A percentile compares a stretch with the other conserved stretches of the same genome.
Conservation (phyloP, 1,284 basidiomycete genomes). For the Leucoagaricus sp. region DNA sequence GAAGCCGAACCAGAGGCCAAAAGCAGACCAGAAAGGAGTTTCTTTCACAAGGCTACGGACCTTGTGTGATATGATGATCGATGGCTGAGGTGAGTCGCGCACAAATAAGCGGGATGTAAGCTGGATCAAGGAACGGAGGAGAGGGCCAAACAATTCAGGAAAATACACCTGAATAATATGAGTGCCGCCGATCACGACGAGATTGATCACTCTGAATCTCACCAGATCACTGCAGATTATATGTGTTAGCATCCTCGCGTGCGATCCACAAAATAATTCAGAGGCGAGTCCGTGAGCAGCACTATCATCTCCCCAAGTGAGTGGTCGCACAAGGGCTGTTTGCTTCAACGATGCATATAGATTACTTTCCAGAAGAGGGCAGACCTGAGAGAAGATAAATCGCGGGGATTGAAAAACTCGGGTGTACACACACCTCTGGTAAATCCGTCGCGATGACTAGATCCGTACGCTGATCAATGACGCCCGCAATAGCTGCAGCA, state of each 20-base stretch:
- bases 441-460: slow-evolving; percentile 69
- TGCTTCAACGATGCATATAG: slow-evolving; percentile 31
- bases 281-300: slow-evolving; percentile 33
- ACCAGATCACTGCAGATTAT: slow-evolving; percentile 78
- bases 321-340: slow-evolving; percentile 42
- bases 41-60: slow-evolving; percentile 79
- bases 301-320: slow-evolving; percentile 64
- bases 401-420: not conserved
- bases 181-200: not conserved
- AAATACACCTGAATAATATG: slow-evolving; percentile 65
- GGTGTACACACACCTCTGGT: slow-evolving; percentile 43
- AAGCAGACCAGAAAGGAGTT: slow-evolving; percentile 77
- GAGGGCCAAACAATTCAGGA: slow-evolving; percentile 67
- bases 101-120: slow-evolving; percentile 57
- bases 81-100: slow-evolving; percentile 10
- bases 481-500: slow-evolving; percentile 46
- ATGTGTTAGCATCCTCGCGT: slow-evolving; percentile 46
- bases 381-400: slow-evolving; percentile 44
- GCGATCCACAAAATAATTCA: slow-evolving; percentile 34
- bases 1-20: slow-evolving; percentile 82
- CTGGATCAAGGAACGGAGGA: slow-evolving; percentile 67
- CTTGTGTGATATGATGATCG: slow-evolving; percentile 71
- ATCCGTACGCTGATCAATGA: slow-evolving; percentile 32
- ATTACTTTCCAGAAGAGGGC: slow-evolving; percentile 59
- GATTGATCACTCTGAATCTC: slow-evolving; percentile 25